Percentiles rank a stretch among this genome's conserved stretches.
phyloP scores from a whole-genome alignment of 345 rosid genomes.

The Moricandia arvensis region DNA sequence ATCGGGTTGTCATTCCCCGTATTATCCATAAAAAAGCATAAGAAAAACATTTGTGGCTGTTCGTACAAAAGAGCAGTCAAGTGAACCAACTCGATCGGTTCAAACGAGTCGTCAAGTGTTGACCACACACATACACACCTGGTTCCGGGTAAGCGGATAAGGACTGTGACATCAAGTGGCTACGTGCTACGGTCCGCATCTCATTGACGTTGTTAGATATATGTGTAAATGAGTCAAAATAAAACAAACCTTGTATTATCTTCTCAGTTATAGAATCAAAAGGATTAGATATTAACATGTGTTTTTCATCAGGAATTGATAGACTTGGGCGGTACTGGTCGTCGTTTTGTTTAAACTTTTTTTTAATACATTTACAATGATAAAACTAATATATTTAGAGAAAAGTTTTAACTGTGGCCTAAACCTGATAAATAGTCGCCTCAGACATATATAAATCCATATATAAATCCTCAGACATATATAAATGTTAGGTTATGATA shows the following conservation, averaged over 20 bases:
- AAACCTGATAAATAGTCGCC: no score
- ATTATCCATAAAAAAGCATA: conserved; percentile 11
- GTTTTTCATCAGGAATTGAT: not conserved
- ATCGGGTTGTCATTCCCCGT: not conserved
- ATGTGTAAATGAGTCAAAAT: conserved; percentile 4
- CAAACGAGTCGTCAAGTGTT: conserved; percentile 20
- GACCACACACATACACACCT: conserved; percentile 38
- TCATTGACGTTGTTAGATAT: conserved; percentile 8
- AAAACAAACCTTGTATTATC: conserved; percentile 1
- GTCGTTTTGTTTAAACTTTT: conserved; percentile 10
- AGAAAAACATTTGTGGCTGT: conserved; percentile 2
- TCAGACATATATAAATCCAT: no score
- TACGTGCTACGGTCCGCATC: not conserved
- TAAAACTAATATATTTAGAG: no score
- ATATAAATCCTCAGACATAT: no score
- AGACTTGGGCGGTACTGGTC: not conserved
- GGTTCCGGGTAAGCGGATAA: conserved; percentile 30
- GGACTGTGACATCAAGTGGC: conserved; percentile 18
- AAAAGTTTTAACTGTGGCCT: no score
- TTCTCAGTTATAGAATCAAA: not conserved
- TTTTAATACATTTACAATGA: not conserved
- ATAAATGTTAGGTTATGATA: no score
- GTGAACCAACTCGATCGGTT: conserved; percentile 8
- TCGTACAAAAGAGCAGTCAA: conserved; percentile 13
- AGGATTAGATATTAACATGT: conserved; percentile 2